A percentile compares a stretch with the other conserved stretches of the same genome.
Evolutionary conservation across 2,329 filamentous ascomycete species (phyloP).

Genomic region (Aspergillus quadricinctus): DNA sequence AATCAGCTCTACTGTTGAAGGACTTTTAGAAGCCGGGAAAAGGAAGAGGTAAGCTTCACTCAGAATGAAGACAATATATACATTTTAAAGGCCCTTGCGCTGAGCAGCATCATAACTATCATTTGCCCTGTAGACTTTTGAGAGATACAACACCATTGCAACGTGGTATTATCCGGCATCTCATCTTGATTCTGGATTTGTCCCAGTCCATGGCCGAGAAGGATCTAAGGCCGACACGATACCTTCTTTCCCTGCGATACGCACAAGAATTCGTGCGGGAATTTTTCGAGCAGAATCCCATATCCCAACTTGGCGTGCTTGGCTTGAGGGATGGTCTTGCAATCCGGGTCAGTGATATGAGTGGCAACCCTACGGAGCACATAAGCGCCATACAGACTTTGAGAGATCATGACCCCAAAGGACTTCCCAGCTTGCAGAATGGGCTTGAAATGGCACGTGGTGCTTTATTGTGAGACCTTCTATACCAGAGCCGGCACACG

Average conservation of each 20-base stretch:
- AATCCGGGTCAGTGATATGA: conserved; percentile 79
- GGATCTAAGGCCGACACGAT: conserved; percentile 83
- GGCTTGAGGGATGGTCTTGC: conserved; percentile 92
- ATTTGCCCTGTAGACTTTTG: conserved; percentile 57
- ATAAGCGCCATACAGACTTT: conserved; percentile 69
- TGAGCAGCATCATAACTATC: conserved; percentile 9
- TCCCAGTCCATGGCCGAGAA: conserved; percentile 94
- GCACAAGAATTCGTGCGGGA: conserved; percentile 84
- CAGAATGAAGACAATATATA: neutral
- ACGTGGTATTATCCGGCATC: conserved; percentile 93
- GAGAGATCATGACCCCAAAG: conserved; percentile 63
- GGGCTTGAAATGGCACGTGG: conserved; percentile 92
- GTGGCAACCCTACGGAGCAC: conserved; percentile 86
- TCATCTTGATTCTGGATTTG: conserved; percentile 86
- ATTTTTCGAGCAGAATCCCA: conserved; percentile 98
- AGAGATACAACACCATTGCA: conserved; percentile 94
- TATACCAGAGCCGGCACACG: neutral
- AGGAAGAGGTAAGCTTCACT: conserved; percentile 55
- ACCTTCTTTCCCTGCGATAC: conserved; percentile 75
- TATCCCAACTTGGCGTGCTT: conserved; percentile 87
- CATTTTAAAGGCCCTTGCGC: conserved; percentile 4
- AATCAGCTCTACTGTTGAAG: conserved; percentile 67
- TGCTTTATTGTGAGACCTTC: conserved; percentile 65
- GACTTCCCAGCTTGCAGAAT: conserved; percentile 82
- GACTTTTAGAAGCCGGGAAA: conserved; percentile 76